Conservation (phyloP, 1,139 yeast species). For the Taphrina betulina region DNA sequence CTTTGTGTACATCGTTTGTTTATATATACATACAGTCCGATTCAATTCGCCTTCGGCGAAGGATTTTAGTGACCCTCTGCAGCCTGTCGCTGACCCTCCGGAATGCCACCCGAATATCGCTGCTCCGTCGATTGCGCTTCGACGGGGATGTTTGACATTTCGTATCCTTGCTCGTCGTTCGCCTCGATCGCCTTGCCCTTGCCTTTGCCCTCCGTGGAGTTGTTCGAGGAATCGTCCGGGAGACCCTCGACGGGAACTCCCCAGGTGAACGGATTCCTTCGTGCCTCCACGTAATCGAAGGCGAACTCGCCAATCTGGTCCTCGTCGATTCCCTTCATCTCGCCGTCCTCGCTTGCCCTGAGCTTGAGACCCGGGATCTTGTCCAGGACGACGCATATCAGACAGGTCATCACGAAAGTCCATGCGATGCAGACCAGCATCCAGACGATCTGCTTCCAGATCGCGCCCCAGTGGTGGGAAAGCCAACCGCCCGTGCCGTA, state of each 20-base stretch:
- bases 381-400: slow-evolving; percentile 71
- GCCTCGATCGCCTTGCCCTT: slow-evolving; percentile 28
- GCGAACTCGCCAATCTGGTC: slow-evolving; percentile 98
- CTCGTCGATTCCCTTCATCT: slow-evolving; percentile 87
- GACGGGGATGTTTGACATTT: slow-evolving; percentile 19
- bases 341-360: slow-evolving; percentile 82
- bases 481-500: slow-evolving; percentile 84
- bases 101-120: too few relatives aligned
- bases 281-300: slow-evolving; percentile 92
- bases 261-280: slow-evolving; percentile 87
- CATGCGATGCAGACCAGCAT: slow-evolving; percentile 73
- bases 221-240: slow-evolving; percentile 11
- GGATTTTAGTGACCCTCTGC: slow-evolving; percentile 9
- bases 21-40: too few relatives aligned
- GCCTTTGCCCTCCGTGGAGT: slow-evolving; percentile 12
- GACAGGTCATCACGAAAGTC: slow-evolving; percentile 71
- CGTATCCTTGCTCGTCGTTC: slow-evolving; percentile 10
- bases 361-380: slow-evolving; percentile 68
- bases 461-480: slow-evolving; percentile 83
- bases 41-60: too few relatives aligned
- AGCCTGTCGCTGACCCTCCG: slow-evolving; percentile 16
- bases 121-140: too few relatives aligned
- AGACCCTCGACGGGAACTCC: slow-evolving; percentile 31
- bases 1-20: too few relatives aligned
- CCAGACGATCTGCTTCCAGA: slow-evolving; percentile 85